phyloP scores from a whole-genome alignment of 2,329 filamentous ascomycete genomes.

The Fusarium graminum region DNA sequence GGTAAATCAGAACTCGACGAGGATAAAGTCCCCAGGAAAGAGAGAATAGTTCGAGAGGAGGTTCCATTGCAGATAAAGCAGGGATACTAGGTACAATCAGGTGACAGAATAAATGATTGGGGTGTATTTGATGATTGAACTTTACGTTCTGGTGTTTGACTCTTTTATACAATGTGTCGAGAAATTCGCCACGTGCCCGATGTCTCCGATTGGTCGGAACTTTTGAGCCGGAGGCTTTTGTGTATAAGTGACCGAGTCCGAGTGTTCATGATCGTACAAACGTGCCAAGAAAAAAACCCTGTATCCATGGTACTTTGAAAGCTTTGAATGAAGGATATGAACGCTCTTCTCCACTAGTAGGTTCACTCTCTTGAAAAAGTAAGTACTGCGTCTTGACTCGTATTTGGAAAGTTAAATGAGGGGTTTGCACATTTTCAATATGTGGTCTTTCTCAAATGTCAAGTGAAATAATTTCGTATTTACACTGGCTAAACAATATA shows the following conservation, averaged over 20 bases:
- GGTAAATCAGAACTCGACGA: slow-evolving; percentile 32
- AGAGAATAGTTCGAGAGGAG: slow-evolving; percentile 30
- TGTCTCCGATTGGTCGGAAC: slow-evolving; percentile 12
- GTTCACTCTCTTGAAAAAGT: too few relatives aligned
- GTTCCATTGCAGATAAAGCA: slow-evolving; percentile 1
- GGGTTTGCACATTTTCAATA: too few relatives aligned
- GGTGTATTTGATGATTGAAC: fast-evolving
- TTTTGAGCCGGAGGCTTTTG: background rate
- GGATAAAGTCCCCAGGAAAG: slow-evolving; percentile 34
- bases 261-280: background rate
- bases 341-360: too few relatives aligned
- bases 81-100: fast-evolving
- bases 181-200: background rate
- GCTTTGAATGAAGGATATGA: too few relatives aligned
- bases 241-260: background rate
- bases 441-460: too few relatives aligned
- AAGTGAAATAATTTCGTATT: background rate
- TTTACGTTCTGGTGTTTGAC: fast-evolving
- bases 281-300: too few relatives aligned
- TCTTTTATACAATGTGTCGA: background rate
- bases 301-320: too few relatives aligned
- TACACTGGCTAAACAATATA: background rate
- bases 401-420: too few relatives aligned
- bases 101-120: too few relatives aligned
- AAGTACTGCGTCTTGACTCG: too few relatives aligned